These are phyloP conservation scores for Elasticomyces elasticus DNA, from an alignment of 495 filamentous ascomycete species.

Conservation along the genomic window DNA sequence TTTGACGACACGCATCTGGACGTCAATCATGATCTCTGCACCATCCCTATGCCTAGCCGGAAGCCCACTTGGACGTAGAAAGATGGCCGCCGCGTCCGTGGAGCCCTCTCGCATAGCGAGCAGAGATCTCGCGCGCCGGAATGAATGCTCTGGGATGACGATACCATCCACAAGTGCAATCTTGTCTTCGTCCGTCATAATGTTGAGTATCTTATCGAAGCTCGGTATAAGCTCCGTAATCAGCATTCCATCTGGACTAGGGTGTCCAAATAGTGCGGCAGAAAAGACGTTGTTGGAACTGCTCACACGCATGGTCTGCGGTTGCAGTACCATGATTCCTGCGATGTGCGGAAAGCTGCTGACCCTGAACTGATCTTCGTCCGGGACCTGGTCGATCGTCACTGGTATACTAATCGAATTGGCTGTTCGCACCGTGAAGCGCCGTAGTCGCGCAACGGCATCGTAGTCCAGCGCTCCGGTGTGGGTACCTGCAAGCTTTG, in stretches of 20 bases:
- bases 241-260: constrained; percentile 65
- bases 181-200: constrained; percentile 78
- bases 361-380: constrained; percentile 58
- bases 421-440: constrained; percentile 69
- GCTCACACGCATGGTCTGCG: constrained; percentile 64
- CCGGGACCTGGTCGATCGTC: constrained; percentile 56
- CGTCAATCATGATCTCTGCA: constrained; percentile 79
- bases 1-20: constrained; percentile 91
- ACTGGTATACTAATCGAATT: constrained; percentile 69
- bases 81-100: constrained; percentile 58
- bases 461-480: constrained; percentile 61
- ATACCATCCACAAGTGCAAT: constrained; percentile 81
- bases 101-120: constrained; percentile 73
- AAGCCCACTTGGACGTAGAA: constrained; percentile 71
- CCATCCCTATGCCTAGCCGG: constrained; percentile 83
- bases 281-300: constrained; percentile 94
- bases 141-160: constrained; percentile 91
- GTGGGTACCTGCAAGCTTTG: constrained; percentile 53
- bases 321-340: constrained; percentile 82
- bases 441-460: constrained; percentile 55
- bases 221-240: constrained; percentile 75
- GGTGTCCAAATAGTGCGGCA: constrained; percentile 78
- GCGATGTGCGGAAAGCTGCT: constrained; percentile 96
- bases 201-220: constrained; percentile 70
- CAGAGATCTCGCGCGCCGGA: constrained; percentile 76